These are phyloP conservation scores for Pyrenophora seminiperda DNA, from an alignment of 2,329 filamentous ascomycete species.

Conservation along the genomic window DNA sequence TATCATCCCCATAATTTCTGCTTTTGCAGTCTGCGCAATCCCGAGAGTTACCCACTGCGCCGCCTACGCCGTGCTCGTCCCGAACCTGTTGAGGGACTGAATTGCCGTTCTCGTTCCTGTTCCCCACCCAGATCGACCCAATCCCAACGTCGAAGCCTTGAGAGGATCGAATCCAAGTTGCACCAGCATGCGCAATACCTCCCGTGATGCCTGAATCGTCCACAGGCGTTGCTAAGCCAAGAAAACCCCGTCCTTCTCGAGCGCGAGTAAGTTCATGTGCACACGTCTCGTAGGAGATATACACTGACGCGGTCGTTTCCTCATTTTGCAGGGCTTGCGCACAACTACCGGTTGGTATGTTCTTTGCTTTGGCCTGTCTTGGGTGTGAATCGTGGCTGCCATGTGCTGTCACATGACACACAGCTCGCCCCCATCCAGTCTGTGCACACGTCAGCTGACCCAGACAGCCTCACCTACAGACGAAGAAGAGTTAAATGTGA, in stretches of 20 bases:
- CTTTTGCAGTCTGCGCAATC: neutral
- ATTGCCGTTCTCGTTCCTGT: slow-evolving; percentile 13
- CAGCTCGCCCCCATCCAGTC: too few relatives aligned
- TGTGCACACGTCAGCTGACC: slow-evolving; percentile 15
- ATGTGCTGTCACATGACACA: too few relatives aligned
- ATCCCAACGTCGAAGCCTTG: slow-evolving; percentile 27
- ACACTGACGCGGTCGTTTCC: slow-evolving; percentile 3
- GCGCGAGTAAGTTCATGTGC: slow-evolving; percentile 32
- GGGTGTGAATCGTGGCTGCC: neutral
- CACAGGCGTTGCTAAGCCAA: slow-evolving; percentile 36
- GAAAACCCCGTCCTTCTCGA: slow-evolving; percentile 50
- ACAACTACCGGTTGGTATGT: slow-evolving; percentile 53
- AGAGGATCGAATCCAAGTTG: slow-evolving; percentile 36
- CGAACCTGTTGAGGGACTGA: slow-evolving; percentile 4
- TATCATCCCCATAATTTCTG: slow-evolving; percentile 3
- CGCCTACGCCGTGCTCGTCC: slow-evolving; percentile 7
- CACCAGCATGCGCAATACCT: slow-evolving; percentile 28
- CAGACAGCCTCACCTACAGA: slow-evolving; percentile 51
- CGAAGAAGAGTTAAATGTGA: slow-evolving; percentile 59
- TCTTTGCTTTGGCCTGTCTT: slow-evolving; percentile 8
- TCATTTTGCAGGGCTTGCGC: slow-evolving; percentile 42
- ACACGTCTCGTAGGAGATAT: neutral
- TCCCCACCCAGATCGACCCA: slow-evolving; percentile 8
- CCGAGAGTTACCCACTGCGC: slow-evolving; percentile 1
- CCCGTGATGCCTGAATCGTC: slow-evolving; percentile 35